phyloP scores from a whole-genome alignment of 78 protist genomes.

The Guillardia theta region DNA sequence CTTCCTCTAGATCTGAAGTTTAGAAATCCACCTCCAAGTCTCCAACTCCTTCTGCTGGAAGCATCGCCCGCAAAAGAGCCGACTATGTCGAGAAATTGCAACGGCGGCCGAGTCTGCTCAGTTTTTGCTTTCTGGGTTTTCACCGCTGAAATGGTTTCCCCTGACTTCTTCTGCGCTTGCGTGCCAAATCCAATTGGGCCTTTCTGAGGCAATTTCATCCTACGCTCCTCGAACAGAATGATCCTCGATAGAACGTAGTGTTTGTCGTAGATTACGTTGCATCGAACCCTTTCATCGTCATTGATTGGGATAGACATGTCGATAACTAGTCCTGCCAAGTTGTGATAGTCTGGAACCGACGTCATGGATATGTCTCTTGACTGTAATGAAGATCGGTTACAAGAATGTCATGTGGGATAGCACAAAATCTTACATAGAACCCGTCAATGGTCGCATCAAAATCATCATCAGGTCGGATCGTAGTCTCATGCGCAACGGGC shows the following conservation, averaged over 20 bases:
- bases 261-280: neutral
- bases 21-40: neutral
- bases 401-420: too few relatives aligned
- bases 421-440: too few relatives aligned
- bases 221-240: neutral
- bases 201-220: neutral
- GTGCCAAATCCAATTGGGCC: neutral
- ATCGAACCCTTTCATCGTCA: neutral
- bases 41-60: neutral
- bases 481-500: neutral
- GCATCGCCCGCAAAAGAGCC: neutral
- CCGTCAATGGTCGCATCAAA: neutral
- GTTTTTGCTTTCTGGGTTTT: neutral
- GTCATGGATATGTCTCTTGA: too few relatives aligned
- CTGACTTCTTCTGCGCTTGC: neutral
- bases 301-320: neutral
- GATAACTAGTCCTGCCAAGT: neutral
- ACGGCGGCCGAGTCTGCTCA: neutral
- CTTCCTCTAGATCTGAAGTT: too few relatives aligned
- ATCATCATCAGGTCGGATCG: neutral
- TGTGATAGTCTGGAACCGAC: neutral
- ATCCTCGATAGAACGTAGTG: neutral
- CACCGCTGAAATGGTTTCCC: neutral
- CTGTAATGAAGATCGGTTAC: too few relatives aligned
- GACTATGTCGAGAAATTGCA: neutral